Conservation (phyloP, 306 rosid species). For the Lablab purpureus region DNA sequence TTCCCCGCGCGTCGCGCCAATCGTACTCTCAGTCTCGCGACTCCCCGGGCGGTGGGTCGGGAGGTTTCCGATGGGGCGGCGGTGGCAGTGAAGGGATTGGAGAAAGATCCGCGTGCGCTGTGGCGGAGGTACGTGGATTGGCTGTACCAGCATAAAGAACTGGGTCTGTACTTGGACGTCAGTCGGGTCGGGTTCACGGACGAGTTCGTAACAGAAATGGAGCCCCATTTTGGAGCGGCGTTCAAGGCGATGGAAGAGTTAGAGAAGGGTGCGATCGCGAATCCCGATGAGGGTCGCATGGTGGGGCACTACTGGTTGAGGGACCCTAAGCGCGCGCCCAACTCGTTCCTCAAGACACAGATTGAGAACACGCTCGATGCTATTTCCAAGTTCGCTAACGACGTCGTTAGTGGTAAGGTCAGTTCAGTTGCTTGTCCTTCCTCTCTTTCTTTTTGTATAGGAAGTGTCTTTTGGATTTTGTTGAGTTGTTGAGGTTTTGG, state of each 20-base stretch:
- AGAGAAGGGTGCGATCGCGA: slow-evolving; percentile 92
- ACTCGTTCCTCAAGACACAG: slow-evolving; percentile 62
- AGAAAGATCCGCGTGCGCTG: slow-evolving; percentile 74
- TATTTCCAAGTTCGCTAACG: slow-evolving; percentile 67
- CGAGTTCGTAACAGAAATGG: slow-evolving; percentile 80
- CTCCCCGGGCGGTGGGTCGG: slow-evolving; percentile 66
- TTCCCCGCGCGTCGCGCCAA: slow-evolving; percentile 47
- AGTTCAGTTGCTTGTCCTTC: slow-evolving; percentile 35
- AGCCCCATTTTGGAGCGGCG: slow-evolving; percentile 75
- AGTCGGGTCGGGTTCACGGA: slow-evolving; percentile 95
- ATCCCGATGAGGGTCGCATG: slow-evolving; percentile 97
- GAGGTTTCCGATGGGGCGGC: slow-evolving; percentile 43
- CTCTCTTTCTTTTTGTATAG: not conserved
- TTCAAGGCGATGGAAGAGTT: slow-evolving; percentile 81
- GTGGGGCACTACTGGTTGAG: slow-evolving; percentile 98
- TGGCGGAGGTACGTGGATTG: slow-evolving; percentile 87
- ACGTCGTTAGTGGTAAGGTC: slow-evolving; percentile 94
- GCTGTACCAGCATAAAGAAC: slow-evolving; percentile 93
- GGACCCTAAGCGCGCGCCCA: slow-evolving; percentile 78
- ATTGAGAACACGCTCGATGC: slow-evolving; percentile 76
- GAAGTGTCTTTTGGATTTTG: slow-evolving; percentile 1
- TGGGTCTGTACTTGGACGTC: slow-evolving; percentile 81
- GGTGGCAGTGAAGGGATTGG: slow-evolving; percentile 52
- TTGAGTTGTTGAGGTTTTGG: not conserved
- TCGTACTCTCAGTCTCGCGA: not conserved